These are phyloP conservation scores for Sphaerulina musiva DNA, from an alignment of 2,329 filamentous ascomycete species.

Conservation along the genomic window DNA sequence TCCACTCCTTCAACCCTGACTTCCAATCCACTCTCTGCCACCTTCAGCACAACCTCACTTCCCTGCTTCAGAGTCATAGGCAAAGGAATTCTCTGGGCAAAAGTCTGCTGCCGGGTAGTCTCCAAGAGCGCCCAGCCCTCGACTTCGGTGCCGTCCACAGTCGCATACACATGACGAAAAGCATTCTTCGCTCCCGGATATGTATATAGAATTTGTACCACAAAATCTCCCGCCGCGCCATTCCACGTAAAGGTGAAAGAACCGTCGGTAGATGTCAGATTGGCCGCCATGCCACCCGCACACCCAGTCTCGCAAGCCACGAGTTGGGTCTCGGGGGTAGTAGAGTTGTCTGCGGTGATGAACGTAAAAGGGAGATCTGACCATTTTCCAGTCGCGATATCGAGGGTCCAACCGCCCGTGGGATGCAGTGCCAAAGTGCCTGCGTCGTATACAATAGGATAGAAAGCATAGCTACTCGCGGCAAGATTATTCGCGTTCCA, in stretches of 20 bases:
- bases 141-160: conserved; percentile 16
- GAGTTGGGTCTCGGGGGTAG: conserved; percentile 15
- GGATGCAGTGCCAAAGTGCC: conserved; percentile 18
- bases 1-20: conserved; percentile 23
- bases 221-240: conserved; percentile 17
- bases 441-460: conserved; percentile 23
- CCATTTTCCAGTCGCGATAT: conserved; percentile 23
- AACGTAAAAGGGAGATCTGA: conserved; percentile 20
- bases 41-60: conserved; percentile 18
- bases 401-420: conserved; percentile 26
- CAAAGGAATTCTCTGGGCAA: conserved; percentile 22
- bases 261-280: conserved; percentile 16
- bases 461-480: conserved; percentile 25
- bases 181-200: conserved; percentile 24
- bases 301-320: conserved; percentile 19
- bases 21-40: conserved; percentile 19
- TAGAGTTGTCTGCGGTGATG: conserved; percentile 20
- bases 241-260: conserved; percentile 23
- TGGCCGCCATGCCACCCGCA: conserved; percentile 19
- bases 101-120: conserved; percentile 20
- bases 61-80: conserved; percentile 18
- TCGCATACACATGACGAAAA: conserved; percentile 21
- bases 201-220: conserved; percentile 23
- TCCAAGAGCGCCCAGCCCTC: conserved; percentile 21
- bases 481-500: conserved; percentile 55